Evolutionary conservation across 768 basidiomycete genomes (phyloP).

Genomic region (Mycena galopus): DNA sequence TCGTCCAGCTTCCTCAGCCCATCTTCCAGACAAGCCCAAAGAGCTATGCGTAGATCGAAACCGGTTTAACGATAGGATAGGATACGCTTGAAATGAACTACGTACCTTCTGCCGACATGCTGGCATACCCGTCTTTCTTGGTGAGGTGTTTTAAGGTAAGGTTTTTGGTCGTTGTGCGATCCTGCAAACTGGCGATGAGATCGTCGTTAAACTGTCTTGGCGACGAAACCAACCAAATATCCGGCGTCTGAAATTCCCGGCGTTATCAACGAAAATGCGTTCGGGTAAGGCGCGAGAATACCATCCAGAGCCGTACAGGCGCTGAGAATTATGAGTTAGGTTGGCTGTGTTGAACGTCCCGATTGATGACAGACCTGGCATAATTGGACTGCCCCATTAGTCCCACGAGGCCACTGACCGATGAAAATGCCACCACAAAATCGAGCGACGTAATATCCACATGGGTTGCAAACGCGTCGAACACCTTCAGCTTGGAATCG

Average conservation of each 20-base stretch:
- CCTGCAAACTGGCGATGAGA: background rate
- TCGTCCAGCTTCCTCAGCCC: constrained; percentile 12
- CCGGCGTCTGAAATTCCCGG: constrained; percentile 20
- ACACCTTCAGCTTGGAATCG: constrained; percentile 4
- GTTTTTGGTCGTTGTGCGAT: background rate
- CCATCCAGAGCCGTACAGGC: constrained; percentile 21
- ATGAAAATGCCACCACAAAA: constrained; percentile 16
- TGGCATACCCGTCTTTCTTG: background rate
- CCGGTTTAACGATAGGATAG: background rate
- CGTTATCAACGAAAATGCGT: constrained; percentile 21
- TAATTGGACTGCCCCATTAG: constrained; percentile 7
- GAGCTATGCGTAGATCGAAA: background rate
- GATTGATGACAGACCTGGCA: constrained; percentile 3
- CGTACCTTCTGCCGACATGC: constrained; percentile 8
- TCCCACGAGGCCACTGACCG: constrained; percentile 18
- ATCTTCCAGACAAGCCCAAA: constrained; percentile 8
- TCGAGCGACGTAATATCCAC: constrained; percentile 13
- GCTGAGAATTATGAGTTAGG: background rate
- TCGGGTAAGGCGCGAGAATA: background rate
- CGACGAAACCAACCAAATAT: constrained; percentile 7
- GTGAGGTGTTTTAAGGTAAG: no score
- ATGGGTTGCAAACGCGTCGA: background rate
- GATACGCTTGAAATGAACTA: background rate
- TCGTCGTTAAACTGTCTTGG: no score
- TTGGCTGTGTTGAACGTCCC: no score